These are phyloP conservation scores for Chaetomium cochliodes DNA, from an alignment of 495 filamentous ascomycete genomes.

Conservation along the genomic window DNA sequence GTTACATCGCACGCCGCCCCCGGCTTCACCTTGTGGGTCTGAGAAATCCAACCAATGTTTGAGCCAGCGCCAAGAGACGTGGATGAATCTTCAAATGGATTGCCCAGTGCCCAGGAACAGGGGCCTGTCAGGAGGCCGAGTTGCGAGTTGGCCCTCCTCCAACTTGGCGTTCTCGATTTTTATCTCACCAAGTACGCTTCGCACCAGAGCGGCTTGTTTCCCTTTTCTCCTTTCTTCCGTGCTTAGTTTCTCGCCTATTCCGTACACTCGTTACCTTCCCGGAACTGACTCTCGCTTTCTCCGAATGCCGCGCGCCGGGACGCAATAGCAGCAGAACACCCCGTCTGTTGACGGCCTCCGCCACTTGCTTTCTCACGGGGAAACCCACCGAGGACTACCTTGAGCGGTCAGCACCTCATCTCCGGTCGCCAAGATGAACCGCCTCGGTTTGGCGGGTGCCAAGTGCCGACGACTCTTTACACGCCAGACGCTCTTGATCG, in stretches of 20 bases:
- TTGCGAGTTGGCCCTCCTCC: not conserved
- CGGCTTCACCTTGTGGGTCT: too few relatives aligned
- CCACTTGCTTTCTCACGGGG: not conserved
- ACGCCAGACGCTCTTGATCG: conserved; percentile 28
- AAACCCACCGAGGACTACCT: not conserved
- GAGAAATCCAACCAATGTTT: not conserved
- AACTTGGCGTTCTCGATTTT: conserved; percentile 5
- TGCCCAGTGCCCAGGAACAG: not conserved
- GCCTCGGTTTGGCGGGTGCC: conserved; percentile 20
- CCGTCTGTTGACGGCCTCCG: not conserved
- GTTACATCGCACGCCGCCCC: not conserved
- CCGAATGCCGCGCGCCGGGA: conserved; percentile 2
- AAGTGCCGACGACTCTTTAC: conserved; percentile 28
- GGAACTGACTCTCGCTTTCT: not conserved
- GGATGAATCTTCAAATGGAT: not conserved
- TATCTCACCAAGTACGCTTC: not conserved
- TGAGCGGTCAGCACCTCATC: not conserved
- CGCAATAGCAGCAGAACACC: not conserved
- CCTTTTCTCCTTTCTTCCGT: not conserved
- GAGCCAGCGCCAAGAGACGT: not conserved
- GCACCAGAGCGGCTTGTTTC: not conserved
- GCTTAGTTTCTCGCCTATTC: conserved; percentile 5
- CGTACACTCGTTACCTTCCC: not conserved
- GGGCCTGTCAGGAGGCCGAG: conserved; percentile 1
- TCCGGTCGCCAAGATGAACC: conserved; percentile 18